Percentiles rank a stretch among this genome's conserved stretches.
phyloP scores from a whole-genome alignment of 2,329 filamentous ascomycete species.

The Gnomoniopsis sp. region DNA sequence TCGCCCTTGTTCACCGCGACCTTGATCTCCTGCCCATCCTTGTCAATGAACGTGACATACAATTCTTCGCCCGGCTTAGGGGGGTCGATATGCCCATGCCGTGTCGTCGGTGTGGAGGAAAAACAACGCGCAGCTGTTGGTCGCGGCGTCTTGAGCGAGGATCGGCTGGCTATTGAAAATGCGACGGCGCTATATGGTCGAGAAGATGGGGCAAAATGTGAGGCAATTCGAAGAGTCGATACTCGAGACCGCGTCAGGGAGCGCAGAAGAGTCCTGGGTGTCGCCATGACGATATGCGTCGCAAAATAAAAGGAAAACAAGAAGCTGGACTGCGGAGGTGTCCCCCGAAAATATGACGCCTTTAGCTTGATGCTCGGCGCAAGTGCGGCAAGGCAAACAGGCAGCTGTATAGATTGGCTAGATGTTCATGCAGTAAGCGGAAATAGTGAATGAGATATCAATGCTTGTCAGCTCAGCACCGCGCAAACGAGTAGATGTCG shows the following conservation, averaged over 20 bases:
- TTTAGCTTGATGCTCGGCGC: background rate
- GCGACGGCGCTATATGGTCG: constrained; percentile 1
- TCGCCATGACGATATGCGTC: background rate
- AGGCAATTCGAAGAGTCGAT: background rate
- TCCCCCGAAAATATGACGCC: background rate
- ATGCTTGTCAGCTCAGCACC: constrained; percentile 14
- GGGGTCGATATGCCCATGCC: constrained; percentile 76
- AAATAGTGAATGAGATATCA: background rate
- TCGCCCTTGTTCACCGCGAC: constrained; percentile 82
- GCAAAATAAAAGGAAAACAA: background rate
- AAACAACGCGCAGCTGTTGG: constrained; percentile 32
- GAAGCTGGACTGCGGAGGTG: background rate
- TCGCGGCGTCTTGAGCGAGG: background rate
- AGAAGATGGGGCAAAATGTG: constrained; percentile 4
- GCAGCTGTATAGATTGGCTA: background rate
- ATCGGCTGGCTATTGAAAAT: background rate
- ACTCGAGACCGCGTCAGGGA: background rate
- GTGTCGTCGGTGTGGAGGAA: constrained; percentile 55
- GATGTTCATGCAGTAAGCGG: background rate
- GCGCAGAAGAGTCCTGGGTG: background rate
- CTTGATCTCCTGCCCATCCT: constrained; percentile 73
- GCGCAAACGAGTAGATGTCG: background rate
- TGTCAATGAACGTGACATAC: constrained; percentile 89
- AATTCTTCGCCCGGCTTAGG: constrained; percentile 94
- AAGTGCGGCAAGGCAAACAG: background rate